Base-by-base conservation (phyloP, 352 stramenopile genomes). In the Peronospora belbahrii region DNA sequence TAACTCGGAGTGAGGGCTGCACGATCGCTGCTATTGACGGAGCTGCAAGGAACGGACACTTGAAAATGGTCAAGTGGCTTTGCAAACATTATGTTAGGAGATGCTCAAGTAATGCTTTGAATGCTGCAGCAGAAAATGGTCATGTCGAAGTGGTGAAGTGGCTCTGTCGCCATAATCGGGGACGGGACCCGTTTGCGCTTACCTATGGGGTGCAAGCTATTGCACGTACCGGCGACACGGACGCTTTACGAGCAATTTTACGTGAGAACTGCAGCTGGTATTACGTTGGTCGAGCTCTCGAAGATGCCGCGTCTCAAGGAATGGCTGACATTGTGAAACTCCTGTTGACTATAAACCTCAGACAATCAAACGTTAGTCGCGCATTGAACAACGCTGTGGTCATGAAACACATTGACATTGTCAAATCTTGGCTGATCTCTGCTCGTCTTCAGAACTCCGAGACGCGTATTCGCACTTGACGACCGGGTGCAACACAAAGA, bases 41-140 rank as follows among this genome's bases (percentile, higher is more conserved):
- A 18, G 54, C 54, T 4, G 33, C 32, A 10, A 32, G 30, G 30
- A 63, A 63, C 10, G 54, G 54, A 17, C 54, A 63, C 24, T 24
- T 59, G 7, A 49, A 54, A 36, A 24, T 63, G 1, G 54, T 63
- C 0, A 58, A 54, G 25, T 63, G 54, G 54, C 42, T 63, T n/a
- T 48, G 25, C 6, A 18, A 33, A 30, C 54, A 59, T 30, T 59
- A 51, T 32, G 31, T 59, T 14, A 19, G 15, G 13, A 10, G 48
- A 15, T 63, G 48, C 27, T 63, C 54, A 5, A 59, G 42, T 47
- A 15, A 13, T n/a, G 54, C 42, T n/a, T 47, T 63, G 27, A 63
- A 63, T 14, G 30, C 33, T 4, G 48, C 48, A 23, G 54, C 54
- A 9, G 49, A 43, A 24, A 61, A 49, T 37, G 43, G 55, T 10